Conservation (phyloP, 345 rosid species). For the Lagerstroemia speciosa region DNA sequence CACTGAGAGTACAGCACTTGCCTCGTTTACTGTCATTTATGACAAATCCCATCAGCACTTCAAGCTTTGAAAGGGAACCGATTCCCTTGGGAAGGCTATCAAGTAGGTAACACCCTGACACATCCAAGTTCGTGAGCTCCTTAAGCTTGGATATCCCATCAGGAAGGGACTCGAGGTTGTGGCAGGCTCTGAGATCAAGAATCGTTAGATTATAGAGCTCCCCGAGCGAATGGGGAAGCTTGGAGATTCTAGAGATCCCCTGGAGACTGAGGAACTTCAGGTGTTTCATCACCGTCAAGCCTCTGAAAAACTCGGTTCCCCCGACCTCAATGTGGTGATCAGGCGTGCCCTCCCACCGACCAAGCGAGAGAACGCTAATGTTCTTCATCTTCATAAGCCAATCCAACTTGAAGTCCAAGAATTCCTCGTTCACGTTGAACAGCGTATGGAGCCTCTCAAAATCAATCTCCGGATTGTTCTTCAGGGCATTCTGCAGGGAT, state of each 20-base stretch:
- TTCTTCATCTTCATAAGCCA: conserved; percentile 20
- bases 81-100: conserved; percentile 40
- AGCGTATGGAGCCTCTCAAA: conserved; percentile 7
- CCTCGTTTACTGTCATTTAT: conserved; percentile 16
- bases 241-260: conserved; percentile 27
- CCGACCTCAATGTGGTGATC: conserved; percentile 27
- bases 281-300: conserved; percentile 18
- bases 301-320: conserved; percentile 11
- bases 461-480: not conserved
- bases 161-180: conserved; percentile 30
- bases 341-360: conserved; percentile 21
- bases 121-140: conserved; percentile 18
- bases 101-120: conserved; percentile 37
- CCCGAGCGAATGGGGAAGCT: conserved; percentile 14
- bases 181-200: conserved; percentile 29
- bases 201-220: conserved; percentile 16
- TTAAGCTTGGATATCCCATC: not conserved
- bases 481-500: not conserved
- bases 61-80: conserved; percentile 23
- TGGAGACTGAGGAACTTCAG: conserved; percentile 21
- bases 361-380: conserved; percentile 25
- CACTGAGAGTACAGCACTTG: conserved; percentile 9
- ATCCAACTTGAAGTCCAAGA: conserved; percentile 16
- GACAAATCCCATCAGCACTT: conserved; percentile 59
- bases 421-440: conserved; percentile 23